Evolutionary conservation across 768 basidiomycete genomes (phyloP).

Genomic region (Rhodotorula sphaerocarpa): DNA sequence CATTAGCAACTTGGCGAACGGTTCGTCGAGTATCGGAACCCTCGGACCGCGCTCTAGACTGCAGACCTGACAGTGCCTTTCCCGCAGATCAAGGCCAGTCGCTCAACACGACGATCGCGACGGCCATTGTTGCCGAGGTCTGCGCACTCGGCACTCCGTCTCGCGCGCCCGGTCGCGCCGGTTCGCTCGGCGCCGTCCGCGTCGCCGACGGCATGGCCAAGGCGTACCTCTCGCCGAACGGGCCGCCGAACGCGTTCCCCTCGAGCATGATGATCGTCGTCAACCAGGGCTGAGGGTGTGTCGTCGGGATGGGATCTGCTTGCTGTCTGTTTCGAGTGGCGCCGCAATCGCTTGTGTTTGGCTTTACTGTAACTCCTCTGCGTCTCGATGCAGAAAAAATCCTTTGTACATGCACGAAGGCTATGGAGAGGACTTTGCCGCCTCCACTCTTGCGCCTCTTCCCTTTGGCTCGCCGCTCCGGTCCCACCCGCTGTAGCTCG

Average conservation of each 20-base stretch:
- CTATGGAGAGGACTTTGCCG: too few relatives aligned
- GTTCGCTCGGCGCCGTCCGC: not conserved
- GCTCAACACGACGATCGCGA: slow-evolving; percentile 1
- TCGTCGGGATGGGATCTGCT: too few relatives aligned
- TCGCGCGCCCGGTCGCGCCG: slow-evolving; percentile 1
- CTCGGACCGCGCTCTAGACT: not conserved
- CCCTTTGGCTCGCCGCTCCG: too few relatives aligned
- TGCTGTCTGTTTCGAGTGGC: too few relatives aligned
- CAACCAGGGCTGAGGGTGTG: too few relatives aligned
- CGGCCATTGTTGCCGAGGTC: not conserved
- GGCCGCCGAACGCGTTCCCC: not conserved
- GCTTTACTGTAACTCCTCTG: too few relatives aligned
- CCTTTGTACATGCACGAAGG: too few relatives aligned
- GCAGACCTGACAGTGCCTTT: not conserved
- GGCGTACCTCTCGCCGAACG: not conserved
- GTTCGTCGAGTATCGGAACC: not conserved
- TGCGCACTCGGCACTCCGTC: not conserved
- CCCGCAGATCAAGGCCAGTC: slow-evolving; percentile 7
- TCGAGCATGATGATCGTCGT: not conserved
- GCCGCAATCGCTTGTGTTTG: too few relatives aligned
- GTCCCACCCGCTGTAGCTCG: too few relatives aligned
- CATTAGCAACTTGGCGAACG: not conserved
- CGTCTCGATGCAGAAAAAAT: too few relatives aligned
- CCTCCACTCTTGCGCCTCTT: too few relatives aligned
- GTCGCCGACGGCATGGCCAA: not conserved